Evolutionary conservation across 2,329 filamentous ascomycete species (phyloP).

Genomic region (Blastomyces emzantsi): DNA sequence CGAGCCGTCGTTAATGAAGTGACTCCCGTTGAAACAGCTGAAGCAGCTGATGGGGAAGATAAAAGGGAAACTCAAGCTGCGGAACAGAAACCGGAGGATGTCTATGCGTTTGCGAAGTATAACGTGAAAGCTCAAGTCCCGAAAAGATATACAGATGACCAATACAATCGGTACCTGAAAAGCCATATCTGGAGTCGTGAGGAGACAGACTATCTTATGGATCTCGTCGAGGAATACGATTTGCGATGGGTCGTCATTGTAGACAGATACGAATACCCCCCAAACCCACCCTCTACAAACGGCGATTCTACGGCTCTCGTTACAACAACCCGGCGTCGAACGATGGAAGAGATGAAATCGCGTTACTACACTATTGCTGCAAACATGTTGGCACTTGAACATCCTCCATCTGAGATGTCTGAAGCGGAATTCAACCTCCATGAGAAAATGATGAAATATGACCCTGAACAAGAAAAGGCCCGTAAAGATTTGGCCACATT

Average conservation of each 20-base stretch:
- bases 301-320: conserved; percentile 44
- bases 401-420: conserved; percentile 78
- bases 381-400: conserved; percentile 70
- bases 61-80: conserved; percentile 23
- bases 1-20: conserved; percentile 36
- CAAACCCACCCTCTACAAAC: conserved; percentile 22
- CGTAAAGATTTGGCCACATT: conserved; percentile 80
- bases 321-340: conserved; percentile 46
- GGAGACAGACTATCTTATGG: conserved; percentile 87
- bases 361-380: conserved; percentile 83
- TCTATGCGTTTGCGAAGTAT: conserved; percentile 69
- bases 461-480: conserved; percentile 65
- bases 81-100: conserved; percentile 32
- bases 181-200: conserved; percentile 77
- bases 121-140: conserved; percentile 73
- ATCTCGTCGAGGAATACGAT: conserved; percentile 66
- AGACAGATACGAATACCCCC: conserved; percentile 73
- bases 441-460: conserved; percentile 79
- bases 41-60: conserved; percentile 32
- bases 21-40: conserved; percentile 24
- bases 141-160: conserved; percentile 67
- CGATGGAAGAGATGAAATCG: conserved; percentile 83
- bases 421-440: conserved; percentile 72
- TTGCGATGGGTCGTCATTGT: conserved; percentile 85
- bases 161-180: conserved; percentile 68